phyloP scores from a whole-genome alignment of 306 rosid genomes.

The Leucaena leucocephala region DNA sequence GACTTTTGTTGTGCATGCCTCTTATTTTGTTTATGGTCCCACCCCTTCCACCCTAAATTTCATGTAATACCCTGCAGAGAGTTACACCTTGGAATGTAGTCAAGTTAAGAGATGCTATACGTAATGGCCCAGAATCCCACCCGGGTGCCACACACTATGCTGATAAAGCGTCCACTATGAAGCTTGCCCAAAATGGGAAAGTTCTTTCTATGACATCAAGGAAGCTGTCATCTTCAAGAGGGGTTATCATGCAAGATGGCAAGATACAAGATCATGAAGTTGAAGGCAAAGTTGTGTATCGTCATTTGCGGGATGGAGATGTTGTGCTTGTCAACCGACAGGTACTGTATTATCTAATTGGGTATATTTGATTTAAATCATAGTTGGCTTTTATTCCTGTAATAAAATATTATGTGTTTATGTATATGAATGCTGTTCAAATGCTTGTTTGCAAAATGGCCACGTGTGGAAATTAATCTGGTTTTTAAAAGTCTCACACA shows the following conservation, averaged over 20 bases:
- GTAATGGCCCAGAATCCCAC: conserved; percentile 79
- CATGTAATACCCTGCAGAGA: conserved; percentile 58
- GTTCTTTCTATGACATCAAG: conserved; percentile 57
- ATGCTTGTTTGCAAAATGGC: conserved; percentile 8
- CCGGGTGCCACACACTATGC: conserved; percentile 88
- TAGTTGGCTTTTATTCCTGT: conserved; percentile 11
- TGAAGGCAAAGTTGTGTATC: conserved; percentile 86
- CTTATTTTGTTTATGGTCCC: conserved; percentile 35
- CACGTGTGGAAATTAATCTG: background rate
- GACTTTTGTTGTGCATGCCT: conserved; percentile 3
- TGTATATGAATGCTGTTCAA: background rate
- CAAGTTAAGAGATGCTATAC: conserved; percentile 68
- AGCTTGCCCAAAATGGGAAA: conserved; percentile 48
- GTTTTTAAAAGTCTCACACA: background rate
- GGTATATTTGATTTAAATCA: conserved; percentile 16
- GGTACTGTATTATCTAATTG: conserved; percentile 52
- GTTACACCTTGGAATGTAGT: conserved; percentile 88
- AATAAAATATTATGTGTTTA: background rate
- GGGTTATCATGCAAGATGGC: conserved; percentile 66
- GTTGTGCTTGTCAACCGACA: conserved; percentile 94
- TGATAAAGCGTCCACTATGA: conserved; percentile 59
- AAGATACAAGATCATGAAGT: conserved; percentile 59
- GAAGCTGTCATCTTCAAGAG: conserved; percentile 77
- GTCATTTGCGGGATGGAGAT: conserved; percentile 95
- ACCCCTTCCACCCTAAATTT: conserved; percentile 1